phyloP scores from a whole-genome alignment of 2,329 filamentous ascomycete genomes.

The Sarocladiaceae sp. region DNA sequence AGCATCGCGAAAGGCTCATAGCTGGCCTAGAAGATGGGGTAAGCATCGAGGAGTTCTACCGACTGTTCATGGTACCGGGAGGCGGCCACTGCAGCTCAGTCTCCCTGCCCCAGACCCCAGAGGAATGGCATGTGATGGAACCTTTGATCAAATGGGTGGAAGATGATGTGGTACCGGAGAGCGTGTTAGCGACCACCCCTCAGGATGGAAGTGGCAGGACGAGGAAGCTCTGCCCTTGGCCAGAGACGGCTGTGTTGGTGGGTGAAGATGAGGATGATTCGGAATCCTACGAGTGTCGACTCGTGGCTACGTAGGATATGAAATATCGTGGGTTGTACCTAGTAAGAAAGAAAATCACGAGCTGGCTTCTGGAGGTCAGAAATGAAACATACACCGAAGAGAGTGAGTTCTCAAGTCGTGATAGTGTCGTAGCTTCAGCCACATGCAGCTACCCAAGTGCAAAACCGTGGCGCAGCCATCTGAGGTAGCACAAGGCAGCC shows the following conservation, averaged over 20 bases:
- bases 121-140: background rate
- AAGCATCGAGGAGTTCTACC: constrained; percentile 1
- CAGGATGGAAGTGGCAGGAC: background rate
- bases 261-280: constrained; percentile 1
- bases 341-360: too few relatives aligned
- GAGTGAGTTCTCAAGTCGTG: too few relatives aligned
- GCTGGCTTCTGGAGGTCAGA: too few relatives aligned
- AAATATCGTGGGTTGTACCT: too few relatives aligned
- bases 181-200: background rate
- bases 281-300: constrained; percentile 3
- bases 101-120: background rate
- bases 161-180: background rate
- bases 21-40: background rate
- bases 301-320: background rate
- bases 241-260: background rate
- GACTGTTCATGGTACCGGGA: constrained; percentile 5
- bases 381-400: too few relatives aligned
- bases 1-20: background rate
- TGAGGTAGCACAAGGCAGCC: too few relatives aligned
- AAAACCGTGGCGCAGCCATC: background rate
- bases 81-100: constrained; percentile 8
- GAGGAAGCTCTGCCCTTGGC: constrained; percentile 5
- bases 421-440: background rate
- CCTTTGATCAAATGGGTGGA: constrained; percentile 2
- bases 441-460: too few relatives aligned